Percentiles rank a stretch among this genome's conserved stretches.
Conservation (phyloP, 805 yeast genomes). For the Candida glaebosa region DNA sequence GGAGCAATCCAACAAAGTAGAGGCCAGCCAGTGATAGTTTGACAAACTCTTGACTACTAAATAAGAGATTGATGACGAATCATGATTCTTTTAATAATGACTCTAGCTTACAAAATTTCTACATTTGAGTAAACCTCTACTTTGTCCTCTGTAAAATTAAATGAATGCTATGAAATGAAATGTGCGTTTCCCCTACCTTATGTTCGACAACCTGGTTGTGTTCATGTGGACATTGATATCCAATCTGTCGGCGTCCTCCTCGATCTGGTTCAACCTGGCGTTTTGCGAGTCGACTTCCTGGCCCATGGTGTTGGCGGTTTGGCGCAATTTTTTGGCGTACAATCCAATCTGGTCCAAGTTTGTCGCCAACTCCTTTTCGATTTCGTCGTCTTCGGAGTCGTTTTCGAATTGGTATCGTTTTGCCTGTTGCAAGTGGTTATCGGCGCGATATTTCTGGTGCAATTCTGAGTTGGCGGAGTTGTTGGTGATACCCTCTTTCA, state of each 20-base stretch:
- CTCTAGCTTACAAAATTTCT: no score
- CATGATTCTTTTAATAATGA: no score
- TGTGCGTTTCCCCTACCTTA: conserved; percentile 25
- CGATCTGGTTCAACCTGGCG: conserved; percentile 65
- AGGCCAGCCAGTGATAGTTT: no score
- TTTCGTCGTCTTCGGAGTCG: conserved; percentile 88
- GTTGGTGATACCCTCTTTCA: conserved; percentile 55
- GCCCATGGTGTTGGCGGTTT: conserved; percentile 68
- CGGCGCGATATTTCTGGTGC: conserved; percentile 49
- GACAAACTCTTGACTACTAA: no score
- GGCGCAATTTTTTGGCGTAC: conserved; percentile 66
- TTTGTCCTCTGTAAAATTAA: no score
- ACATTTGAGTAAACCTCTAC: no score
- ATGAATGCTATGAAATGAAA: neutral
- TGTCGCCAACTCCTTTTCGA: conserved; percentile 82
- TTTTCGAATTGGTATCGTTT: conserved; percentile 77
- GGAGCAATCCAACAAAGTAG: no score
- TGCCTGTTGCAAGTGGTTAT: conserved; percentile 54
- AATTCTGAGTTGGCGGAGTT: conserved; percentile 36
- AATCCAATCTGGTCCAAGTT: conserved; percentile 77
- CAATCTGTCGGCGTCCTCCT: conserved; percentile 77
- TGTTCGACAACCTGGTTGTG: conserved; percentile 61
- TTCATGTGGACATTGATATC: conserved; percentile 83
- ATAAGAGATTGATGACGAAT: no score
- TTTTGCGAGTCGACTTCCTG: conserved; percentile 81